Conservation (phyloP, 805 yeast genomes). For the Kuraishia cidri region DNA sequence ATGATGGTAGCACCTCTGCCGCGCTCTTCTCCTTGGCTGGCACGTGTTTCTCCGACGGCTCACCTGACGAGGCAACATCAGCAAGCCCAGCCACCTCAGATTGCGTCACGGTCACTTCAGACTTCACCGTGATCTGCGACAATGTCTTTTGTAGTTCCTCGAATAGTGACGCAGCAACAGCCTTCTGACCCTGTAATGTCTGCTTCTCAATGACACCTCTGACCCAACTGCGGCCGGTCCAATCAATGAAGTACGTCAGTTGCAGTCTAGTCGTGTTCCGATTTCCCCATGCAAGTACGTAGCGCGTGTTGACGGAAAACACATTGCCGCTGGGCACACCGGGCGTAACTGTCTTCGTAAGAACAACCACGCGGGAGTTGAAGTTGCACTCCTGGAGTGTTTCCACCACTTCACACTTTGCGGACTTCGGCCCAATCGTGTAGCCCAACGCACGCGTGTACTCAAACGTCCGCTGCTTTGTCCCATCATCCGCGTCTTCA, state of each 20-base stretch:
- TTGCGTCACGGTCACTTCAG: too few species aligned
- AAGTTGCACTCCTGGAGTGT: constrained; percentile 46
- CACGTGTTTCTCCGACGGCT: too few species aligned
- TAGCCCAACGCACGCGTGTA: constrained; percentile 72
- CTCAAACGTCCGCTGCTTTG: constrained; percentile 41
- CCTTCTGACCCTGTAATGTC: constrained; percentile 69
- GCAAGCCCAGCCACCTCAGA: too few species aligned
- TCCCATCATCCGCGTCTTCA: constrained; percentile 26
- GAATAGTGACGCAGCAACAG: constrained; percentile 28
- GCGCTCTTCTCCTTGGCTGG: too few species aligned
- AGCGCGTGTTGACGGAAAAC: constrained; percentile 69
- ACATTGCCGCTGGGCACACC: constrained; percentile 91
- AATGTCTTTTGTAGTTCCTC: too few species aligned
- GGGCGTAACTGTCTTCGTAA: constrained; percentile 69
- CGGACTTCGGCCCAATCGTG: constrained; percentile 89
- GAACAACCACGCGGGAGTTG: constrained; percentile 45
- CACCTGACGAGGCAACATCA: too few species aligned
- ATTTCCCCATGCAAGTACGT: constrained; percentile 66
- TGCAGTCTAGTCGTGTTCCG: constrained; percentile 49
- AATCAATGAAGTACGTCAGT: constrained; percentile 69
- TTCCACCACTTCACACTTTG: constrained; percentile 57
- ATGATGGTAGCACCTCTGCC: too few species aligned
- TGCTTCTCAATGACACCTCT: constrained; percentile 84
- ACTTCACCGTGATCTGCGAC: too few species aligned
- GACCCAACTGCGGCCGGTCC: constrained; percentile 93